These are phyloP conservation scores for Anthracocystis setariae DNA, from an alignment of 1,284 basidiomycete species.

Conservation along the genomic window DNA sequence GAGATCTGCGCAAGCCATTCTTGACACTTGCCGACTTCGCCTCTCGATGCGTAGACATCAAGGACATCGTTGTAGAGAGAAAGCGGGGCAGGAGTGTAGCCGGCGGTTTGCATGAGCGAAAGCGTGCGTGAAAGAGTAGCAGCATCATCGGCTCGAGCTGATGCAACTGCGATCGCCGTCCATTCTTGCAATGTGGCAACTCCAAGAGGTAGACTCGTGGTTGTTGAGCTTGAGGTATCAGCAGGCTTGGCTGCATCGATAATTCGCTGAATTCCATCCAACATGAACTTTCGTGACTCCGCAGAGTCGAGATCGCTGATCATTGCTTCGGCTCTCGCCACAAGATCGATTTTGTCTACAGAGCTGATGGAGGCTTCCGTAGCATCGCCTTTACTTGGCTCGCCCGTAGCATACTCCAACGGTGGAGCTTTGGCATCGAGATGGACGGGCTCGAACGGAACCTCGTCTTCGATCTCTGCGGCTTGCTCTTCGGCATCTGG, in stretches of 20 bases:
- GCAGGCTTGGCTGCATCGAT: conserved; percentile 6
- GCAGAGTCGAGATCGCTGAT: conserved; percentile 21
- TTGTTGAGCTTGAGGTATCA: not conserved
- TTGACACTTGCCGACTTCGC: conserved; percentile 68
- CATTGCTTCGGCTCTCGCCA: conserved; percentile 30
- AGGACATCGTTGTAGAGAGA: conserved; percentile 69
- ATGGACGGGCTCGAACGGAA: conserved; percentile 13
- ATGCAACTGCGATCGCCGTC: conserved; percentile 52
- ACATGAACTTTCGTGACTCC: conserved; percentile 31
- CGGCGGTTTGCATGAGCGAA: conserved; percentile 34
- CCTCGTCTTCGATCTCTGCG: not conserved
- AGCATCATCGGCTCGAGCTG: conserved; percentile 36
- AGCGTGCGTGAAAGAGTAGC: conserved; percentile 29
- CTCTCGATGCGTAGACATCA: conserved; percentile 71
- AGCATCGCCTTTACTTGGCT: not conserved
- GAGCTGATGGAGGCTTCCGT: not conserved
- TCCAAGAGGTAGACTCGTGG: conserved; percentile 27
- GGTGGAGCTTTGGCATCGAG: conserved; percentile 14
- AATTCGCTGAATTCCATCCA: conserved; percentile 36
- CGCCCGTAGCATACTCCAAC: not conserved
- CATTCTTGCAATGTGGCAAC: conserved; percentile 50
- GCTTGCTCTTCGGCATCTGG: not conserved
- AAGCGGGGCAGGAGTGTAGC: conserved; percentile 20
- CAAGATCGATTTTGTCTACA: conserved; percentile 3
- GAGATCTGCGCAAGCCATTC: conserved; percentile 30